Evolutionary conservation across 1,139 yeast species (phyloP).

Genomic region (Pichia sp.): DNA sequence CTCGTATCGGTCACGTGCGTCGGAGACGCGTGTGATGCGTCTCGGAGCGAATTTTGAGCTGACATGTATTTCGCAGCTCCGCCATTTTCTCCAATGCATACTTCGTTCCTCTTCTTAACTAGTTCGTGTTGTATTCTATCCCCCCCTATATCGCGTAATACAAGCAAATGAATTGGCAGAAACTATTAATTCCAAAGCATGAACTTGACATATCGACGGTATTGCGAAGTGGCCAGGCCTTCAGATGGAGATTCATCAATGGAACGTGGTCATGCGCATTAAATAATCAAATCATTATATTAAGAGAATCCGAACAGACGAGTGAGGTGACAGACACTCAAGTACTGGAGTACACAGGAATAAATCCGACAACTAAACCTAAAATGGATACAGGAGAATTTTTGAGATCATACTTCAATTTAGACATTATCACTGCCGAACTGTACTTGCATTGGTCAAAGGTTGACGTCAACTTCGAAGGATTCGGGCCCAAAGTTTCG

Average conservation of each 20-base stretch:
- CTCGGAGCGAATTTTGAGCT: too few relatives aligned
- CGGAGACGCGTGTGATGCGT: too few relatives aligned
- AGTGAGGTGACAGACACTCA: conserved; percentile 18
- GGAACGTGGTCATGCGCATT: conserved; percentile 56
- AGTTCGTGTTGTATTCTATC: too few relatives aligned
- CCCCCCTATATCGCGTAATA: too few relatives aligned
- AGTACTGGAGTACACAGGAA: conserved; percentile 6
- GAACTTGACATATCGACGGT: conserved; percentile 66
- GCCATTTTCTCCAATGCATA: too few relatives aligned
- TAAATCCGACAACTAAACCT: conserved; percentile 25
- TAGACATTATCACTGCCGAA: conserved; percentile 44
- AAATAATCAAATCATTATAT: conserved; percentile 40
- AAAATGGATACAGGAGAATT: conserved; percentile 23
- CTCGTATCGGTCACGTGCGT: too few relatives aligned
- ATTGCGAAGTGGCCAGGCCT: conserved; percentile 84
- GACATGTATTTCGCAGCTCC: too few relatives aligned
- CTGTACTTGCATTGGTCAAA: conserved; percentile 58
- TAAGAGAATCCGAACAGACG: conserved; percentile 32
- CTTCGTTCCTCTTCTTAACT: too few relatives aligned
- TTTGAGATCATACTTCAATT: conserved; percentile 51
- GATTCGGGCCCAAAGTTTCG: conserved; percentile 4
- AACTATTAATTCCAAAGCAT: conserved; percentile 14
- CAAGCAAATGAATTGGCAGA: conserved; percentile 10
- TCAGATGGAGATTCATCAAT: conserved; percentile 58
- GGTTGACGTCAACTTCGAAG: conserved; percentile 44